Evolutionary conservation across 2,329 filamentous ascomycete genomes (phyloP).

Genomic region (Nigrospora sphaerica): DNA sequence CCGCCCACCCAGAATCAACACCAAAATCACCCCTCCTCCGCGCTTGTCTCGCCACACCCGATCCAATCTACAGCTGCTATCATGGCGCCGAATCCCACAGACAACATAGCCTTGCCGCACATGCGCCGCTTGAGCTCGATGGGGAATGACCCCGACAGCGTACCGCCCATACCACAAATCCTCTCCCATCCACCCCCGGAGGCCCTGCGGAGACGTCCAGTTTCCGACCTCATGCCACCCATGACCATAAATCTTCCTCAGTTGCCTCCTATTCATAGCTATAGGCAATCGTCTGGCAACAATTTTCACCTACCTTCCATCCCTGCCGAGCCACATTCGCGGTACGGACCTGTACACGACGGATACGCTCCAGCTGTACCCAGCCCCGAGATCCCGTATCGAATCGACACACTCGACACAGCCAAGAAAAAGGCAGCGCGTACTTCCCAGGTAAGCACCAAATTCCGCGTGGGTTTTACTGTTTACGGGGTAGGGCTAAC

Average conservation of each 20-base stretch:
- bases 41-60: too few relatives aligned
- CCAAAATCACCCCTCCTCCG: slow-evolving; percentile 36
- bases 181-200: slow-evolving; percentile 32
- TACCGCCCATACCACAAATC: too few relatives aligned
- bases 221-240: slow-evolving; percentile 40
- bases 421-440: slow-evolving; percentile 56
- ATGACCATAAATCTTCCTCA: slow-evolving; percentile 39
- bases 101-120: slow-evolving; percentile 33
- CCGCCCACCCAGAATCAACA: slow-evolving; percentile 48
- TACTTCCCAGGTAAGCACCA: slow-evolving; percentile 48
- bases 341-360: slow-evolving; percentile 20
- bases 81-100: slow-evolving; percentile 49
- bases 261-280: slow-evolving; percentile 27
- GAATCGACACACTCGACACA: too few relatives aligned
- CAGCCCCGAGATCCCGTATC: too few relatives aligned
- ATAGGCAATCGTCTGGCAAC: slow-evolving; percentile 9
- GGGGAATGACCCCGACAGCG: slow-evolving; percentile 27
- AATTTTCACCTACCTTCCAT: slow-evolving; percentile 18
- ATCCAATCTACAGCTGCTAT: too few relatives aligned
- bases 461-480: background rate
- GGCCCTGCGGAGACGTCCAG: slow-evolving; percentile 43
- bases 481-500: slow-evolving; percentile 2
- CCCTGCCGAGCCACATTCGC: slow-evolving; percentile 21
- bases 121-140: slow-evolving; percentile 45
- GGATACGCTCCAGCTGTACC: slow-evolving; percentile 34